Base-by-base conservation (phyloP, 2,329 filamentous ascomycete genomes). In the Rutstroemia sp. region DNA sequence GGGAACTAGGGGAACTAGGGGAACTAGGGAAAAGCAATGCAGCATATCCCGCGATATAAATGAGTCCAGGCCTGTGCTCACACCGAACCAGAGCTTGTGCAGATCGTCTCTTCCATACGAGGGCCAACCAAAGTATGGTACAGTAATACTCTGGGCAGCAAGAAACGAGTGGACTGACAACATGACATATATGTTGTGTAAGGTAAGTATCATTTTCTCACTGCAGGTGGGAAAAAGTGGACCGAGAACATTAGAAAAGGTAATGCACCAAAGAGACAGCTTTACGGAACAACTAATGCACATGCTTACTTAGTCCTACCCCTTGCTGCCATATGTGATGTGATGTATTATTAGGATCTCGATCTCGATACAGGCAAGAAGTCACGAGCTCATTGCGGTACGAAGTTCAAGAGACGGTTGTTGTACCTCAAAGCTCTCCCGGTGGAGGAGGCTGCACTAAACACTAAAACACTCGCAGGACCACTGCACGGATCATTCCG, bases 151-250 rank as follows among this genome's bases (percentile, higher is more conserved):
- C 44, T 47, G 44, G 44, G 44, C 44, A 47, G 19, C 44, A 47
- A 47, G 44, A 51, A 47, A 25, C 21, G 44, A 50, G 37, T 16
- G 16, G 37, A 55, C 44, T 34, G 48, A n/a, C 21, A 41, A 45
- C 53, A 45, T 55, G 53, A 38, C 46, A 50, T 55, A 25, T 9
- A 50, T 55, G 46, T 14, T 50, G 53, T 55, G 53, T 50, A 41
- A 55, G 52, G 52, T 19, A 49, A 49, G 44, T 54, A 49, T 42
- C 23, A 55, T 27, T 55, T 55, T 55, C 46, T 55, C 37, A 55
- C 47, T 55, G 53, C 47, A 55, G 7, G 39, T 19, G 12, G 6
- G 16, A 14, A 55, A 45, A 45, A 51, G 47, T 38, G 46, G 53
- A 51, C 21, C 38, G 14, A 44, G 30, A 34, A 34, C 27, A 34